Base-by-base conservation (phyloP, 495 filamentous ascomycete genomes). In the Penicillium maclennaniae region DNA sequence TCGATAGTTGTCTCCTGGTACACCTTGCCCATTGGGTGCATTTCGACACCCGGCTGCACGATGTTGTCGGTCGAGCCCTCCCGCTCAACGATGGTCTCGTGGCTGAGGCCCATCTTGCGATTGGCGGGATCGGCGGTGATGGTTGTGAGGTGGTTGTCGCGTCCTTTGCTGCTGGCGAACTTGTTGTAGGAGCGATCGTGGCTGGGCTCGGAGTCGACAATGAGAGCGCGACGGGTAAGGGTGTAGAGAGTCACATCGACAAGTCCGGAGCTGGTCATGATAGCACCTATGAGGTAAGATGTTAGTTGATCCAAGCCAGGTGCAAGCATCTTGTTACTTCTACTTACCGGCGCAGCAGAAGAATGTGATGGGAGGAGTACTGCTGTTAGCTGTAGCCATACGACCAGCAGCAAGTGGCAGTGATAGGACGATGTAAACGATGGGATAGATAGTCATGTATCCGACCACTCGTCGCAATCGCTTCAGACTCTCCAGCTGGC, bases 401-500 rank as follows among this genome's bases (percentile, higher is more conserved):
- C 87, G 85, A 21, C 83, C 83, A 0, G 81, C 74, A 7, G 87
- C 88, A 4, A 92, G 76, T 0, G 88, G 88, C 2, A 86, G 74
- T 1, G 86, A 90, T 53, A 86, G 83, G 17, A 87, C 58, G 28
- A 88, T 75, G 63, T 90, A 92, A 50, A 87, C 84, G 45, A 87
- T 69, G 0, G 88, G 86, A 60, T 92, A 92, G 47, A 89, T 77
- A 23, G 89, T 76, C 87, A 92, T 79, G 77, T 84, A 73, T 60
- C 81, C 74, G 63, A 85, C 76, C 45, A 86, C 72, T 21, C 73
- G 72, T 15, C 68, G 68, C 9, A 75, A 56, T n/a, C 72, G 70
- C 53, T 63, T 64, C 7, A 75, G 61, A 57, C 67, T 73, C 38
- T 74, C 65, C 8, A 64, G 53, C 15, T 73, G 63, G 59, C 65